These are phyloP conservation scores for Chlamydomonas sp. DNA, from an alignment of 139 green algal species.

Conservation along the genomic window DNA sequence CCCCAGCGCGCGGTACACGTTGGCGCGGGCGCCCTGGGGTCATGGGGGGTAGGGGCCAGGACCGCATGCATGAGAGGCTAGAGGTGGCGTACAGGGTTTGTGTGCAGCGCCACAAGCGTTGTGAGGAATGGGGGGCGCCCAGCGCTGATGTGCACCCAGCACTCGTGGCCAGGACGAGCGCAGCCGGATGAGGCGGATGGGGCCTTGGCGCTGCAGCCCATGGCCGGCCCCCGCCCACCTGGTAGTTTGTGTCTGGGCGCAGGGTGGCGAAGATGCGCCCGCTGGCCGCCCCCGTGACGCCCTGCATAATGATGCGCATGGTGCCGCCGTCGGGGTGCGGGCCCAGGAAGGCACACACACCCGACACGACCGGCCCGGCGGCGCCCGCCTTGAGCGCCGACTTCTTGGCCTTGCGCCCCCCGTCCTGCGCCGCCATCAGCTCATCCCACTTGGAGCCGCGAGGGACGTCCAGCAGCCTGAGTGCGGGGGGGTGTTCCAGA, in stretches of 20 bases:
- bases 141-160: too few species aligned
- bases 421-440: constrained; percentile 4
- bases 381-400: not conserved
- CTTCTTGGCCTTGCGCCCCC: not conserved
- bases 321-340: constrained; percentile 35
- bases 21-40: not conserved
- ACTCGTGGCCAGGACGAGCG: too few species aligned
- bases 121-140: too few species aligned
- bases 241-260: constrained; percentile 18
- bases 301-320: constrained; percentile 12
- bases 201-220: too few species aligned
- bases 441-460: constrained; percentile 17
- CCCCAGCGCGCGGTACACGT: constrained; percentile 24
- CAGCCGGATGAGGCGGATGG: too few species aligned
- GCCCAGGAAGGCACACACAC: not conserved
- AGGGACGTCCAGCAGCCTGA: constrained; percentile 11
- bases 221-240: too few species aligned
- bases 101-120: too few species aligned
- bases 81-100: too few species aligned
- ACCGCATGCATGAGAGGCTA: too few species aligned
- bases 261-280: constrained; percentile 13
- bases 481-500: too few species aligned
- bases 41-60: too few species aligned
- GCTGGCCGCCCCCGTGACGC: constrained; percentile 3
- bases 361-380: not conserved